These are phyloP conservation scores for Pseudogymnoascus sp. DNA, from an alignment of 2,329 filamentous ascomycete genomes.

Conservation along the genomic window DNA sequence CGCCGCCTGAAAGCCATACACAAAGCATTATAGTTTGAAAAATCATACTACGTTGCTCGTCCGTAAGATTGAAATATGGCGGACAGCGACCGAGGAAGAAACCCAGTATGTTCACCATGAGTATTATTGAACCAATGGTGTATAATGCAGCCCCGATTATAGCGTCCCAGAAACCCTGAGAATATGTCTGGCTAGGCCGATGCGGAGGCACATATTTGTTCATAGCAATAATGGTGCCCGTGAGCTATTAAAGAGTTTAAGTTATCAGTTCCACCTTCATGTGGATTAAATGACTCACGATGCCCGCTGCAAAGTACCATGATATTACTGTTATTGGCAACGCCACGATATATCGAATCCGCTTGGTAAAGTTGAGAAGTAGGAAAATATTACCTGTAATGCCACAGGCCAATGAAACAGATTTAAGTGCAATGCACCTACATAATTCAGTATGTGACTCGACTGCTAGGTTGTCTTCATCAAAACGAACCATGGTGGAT, in stretches of 20 bases:
- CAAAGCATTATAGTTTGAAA: slow-evolving; percentile 83
- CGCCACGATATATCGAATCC: slow-evolving; percentile 58
- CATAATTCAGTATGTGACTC: slow-evolving; percentile 8
- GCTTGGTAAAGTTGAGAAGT: slow-evolving; percentile 59
- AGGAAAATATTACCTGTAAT: slow-evolving; percentile 60
- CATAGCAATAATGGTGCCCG: slow-evolving; percentile 49
- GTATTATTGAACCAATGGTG: slow-evolving; percentile 51
- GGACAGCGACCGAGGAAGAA: slow-evolving; percentile 63
- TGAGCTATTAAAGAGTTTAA: slow-evolving; percentile 35
- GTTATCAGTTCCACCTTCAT: background rate
- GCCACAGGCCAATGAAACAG: slow-evolving; percentile 53
- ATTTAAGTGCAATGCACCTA: slow-evolving; percentile 55
- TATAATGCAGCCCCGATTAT: slow-evolving; percentile 57
- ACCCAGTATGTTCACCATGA: slow-evolving; percentile 63
- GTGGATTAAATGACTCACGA: slow-evolving; percentile 39
- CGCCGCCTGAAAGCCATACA: slow-evolving; percentile 70
- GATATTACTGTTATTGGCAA: slow-evolving; percentile 59
- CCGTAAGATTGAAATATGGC: slow-evolving; percentile 69
- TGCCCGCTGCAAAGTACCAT: slow-evolving; percentile 54
- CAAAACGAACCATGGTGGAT: slow-evolving; percentile 49
- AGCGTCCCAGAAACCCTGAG: slow-evolving; percentile 63
- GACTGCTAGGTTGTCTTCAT: background rate
- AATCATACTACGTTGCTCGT: slow-evolving; percentile 79
- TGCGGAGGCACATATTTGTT: slow-evolving; percentile 41
- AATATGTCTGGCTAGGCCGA: slow-evolving; percentile 45